Evolutionary conservation across 257 asterid genomes (phyloP), one percentile per base, ranked within the genome.

Genomic region (Parsonsia alboflavescens): DNA sequence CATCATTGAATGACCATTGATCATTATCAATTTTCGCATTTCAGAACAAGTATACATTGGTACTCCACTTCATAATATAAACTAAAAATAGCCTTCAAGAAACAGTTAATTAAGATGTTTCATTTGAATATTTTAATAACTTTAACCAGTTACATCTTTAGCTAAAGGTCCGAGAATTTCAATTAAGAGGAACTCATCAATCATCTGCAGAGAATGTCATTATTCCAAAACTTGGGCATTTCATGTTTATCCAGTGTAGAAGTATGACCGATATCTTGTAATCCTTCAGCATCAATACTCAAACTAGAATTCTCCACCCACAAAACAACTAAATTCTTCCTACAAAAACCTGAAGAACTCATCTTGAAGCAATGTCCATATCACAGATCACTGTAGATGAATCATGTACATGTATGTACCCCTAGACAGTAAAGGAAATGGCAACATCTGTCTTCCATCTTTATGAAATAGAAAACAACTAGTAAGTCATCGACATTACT

Each of bases 241-340:
- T 28, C 28, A 49, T 28, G 52, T 36, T 45, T 45, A 13, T 49
- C 28, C 13, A 70, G 42, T 44, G 42, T 26, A 73, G 54, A 24
- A 16, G 41, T 1, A 33, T 16, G 22, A 62, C 3, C 30, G 45
- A 33, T n/a, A 9, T 46, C 22, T 46, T 9, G 50, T 9, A 0
- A 26, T 24, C 15, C 48, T 11, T 28, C 16, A 62, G 52, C 39
- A 30, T 65, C 0, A 4, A 19, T 30, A 45, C 46, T 33, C 46
- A 73, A 6, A 46, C 21, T 62, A 74, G 50, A 48, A 58, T 6
- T 48, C 22, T 61, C n/a, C 49, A 61, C 16, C 48, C 70, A 73
- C 13, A 0, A 46, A 11, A 66, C 68, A 66, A 68, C 45, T 67
- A 28, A 5, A 54, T 48, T 53, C 39, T 16, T 3, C 16, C 61